These are phyloP conservation scores for Diaporthe citri DNA, from an alignment of 2,329 filamentous ascomycete genomes.

Conservation along the genomic window DNA sequence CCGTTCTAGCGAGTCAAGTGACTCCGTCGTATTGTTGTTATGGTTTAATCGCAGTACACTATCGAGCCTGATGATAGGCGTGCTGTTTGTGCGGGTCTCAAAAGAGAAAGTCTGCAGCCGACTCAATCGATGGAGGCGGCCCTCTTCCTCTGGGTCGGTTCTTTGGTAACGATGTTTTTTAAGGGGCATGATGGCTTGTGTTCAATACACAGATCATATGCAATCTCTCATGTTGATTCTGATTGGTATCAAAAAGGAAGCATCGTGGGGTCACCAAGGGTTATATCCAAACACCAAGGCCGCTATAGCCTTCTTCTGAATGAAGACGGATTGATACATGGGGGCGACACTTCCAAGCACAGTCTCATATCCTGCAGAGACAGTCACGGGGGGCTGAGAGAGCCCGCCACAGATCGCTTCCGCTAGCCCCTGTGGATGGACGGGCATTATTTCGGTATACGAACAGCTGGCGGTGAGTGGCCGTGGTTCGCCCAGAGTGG, in stretches of 20 bases:
- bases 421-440: not conserved
- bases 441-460: slow-evolving; percentile 24
- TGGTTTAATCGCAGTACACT: slow-evolving; percentile 4
- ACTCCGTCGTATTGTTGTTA: not conserved
- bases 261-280: slow-evolving; percentile 4
- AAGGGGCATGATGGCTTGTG: slow-evolving; percentile 11
- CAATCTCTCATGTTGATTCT: not conserved
- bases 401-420: not conserved
- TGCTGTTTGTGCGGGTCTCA: slow-evolving; percentile 18
- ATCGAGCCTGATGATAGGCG: slow-evolving; percentile 2
- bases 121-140: slow-evolving; percentile 1
- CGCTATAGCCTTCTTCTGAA: not conserved
- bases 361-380: not conserved
- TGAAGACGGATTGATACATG: not conserved
- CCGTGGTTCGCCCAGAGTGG: slow-evolving; percentile 10
- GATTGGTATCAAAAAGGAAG: not conserved
- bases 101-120: slow-evolving; percentile 23
- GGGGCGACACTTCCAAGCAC: not conserved
- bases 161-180: slow-evolving; percentile 1
- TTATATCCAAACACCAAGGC: not conserved
- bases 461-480: slow-evolving; percentile 22
- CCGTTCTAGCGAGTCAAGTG: slow-evolving; percentile 15
- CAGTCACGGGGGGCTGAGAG: slow-evolving; percentile 16
- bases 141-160: not conserved
- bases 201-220: not conserved